Evolutionary conservation across 768 basidiomycete genomes (phyloP), one percentile per base, ranked within the genome.

Genomic region (Strobilomyces confusus): DNA sequence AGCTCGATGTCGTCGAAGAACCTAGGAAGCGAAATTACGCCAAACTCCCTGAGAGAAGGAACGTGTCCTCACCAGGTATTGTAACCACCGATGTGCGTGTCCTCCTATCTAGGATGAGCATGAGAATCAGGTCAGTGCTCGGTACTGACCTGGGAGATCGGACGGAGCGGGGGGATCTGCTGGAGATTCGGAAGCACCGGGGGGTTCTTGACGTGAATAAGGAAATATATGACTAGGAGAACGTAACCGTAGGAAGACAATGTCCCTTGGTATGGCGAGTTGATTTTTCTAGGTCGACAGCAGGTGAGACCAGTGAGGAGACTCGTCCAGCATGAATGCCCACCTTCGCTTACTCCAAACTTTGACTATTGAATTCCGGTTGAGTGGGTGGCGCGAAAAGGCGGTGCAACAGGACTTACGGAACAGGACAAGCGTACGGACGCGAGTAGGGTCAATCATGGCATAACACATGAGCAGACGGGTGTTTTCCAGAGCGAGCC

Each of bases 1-100:
- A 92, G 79, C 64, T 97, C 93, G 65, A 95, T 87, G 70, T 99
- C 95, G 74, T 98, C 95, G 67, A 98, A 99, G 75, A 99, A 98
- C 83, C 88, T 90, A 50, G 11, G 29, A 26, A 38, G 9, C 30
- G 20, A 53, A 22, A 52, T 43, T 19, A 58, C 32, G 38, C 36
- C 62, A 63, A 54, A 52, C n/a, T 26, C 17, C 14, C n/a, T 6
- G 8, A 52, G 58, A 63, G 41, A 56, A 29, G 43, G 14, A 34
- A 20, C 14, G 22, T 42, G 32, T 23, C 63, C 74, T 51, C 48
- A 84, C 90, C 92, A 92, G 63, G 84, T 86, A 72, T 93, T 91
- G 75, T 86, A 79, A 57, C 84, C 91, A 58, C 82, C 81, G 54
- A 92, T 76, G 71, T 89, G 84, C 42, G 82, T 89, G 61, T 90